Base-by-base conservation (phyloP, 1,284 basidiomycete species). In the Stereum hirsutum region DNA sequence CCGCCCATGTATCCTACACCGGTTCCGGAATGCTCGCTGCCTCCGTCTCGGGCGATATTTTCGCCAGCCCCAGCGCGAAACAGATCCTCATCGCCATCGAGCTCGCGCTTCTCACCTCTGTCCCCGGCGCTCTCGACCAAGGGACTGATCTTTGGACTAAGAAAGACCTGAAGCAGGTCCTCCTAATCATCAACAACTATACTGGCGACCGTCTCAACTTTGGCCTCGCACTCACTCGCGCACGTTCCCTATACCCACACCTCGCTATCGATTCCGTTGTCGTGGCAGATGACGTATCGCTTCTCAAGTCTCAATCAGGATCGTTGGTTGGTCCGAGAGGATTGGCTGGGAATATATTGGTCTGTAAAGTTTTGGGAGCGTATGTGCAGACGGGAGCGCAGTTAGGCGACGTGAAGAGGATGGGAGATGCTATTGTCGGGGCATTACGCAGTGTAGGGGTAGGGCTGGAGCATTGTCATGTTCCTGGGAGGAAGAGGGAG, bases 121-220 rank as follows among this genome's bases (percentile, higher is more conserved):
- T 27, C 20, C 49, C 42, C 47, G 30, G 24, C 38, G 36, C 35
- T 23, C 12, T 33, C 43, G 17, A 14, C 44, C 12, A 19, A 17
- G 40, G 23, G 14, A 12, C 17, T 6, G 15, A 28, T 15, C 25
- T 39, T 7, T 12, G 21, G 14, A 30, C 19, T 5, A 42, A 27
- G 19, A 41, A 53, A 25, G 57, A 27, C n/a, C 19, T 23, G 12
- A 33, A 21, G 21, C 57, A 49, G 60, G 60, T 72, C 2, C 51
- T 72, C 4, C 59, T 67, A 20, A 57, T 71, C 27, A 64, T 69
- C 45, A 69, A 70, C 47, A 72, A 72, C 53, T 73, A 68, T 46
- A 71, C 66, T 2, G 79, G 78, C 11, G 79, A 85, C 55, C 70
- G 79, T 14, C 66, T 87, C 30, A 78, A 82, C 54, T 85, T 85